phyloP scores from a whole-genome alignment of 2,329 filamentous ascomycete genomes.

The Geosmithia flava region DNA sequence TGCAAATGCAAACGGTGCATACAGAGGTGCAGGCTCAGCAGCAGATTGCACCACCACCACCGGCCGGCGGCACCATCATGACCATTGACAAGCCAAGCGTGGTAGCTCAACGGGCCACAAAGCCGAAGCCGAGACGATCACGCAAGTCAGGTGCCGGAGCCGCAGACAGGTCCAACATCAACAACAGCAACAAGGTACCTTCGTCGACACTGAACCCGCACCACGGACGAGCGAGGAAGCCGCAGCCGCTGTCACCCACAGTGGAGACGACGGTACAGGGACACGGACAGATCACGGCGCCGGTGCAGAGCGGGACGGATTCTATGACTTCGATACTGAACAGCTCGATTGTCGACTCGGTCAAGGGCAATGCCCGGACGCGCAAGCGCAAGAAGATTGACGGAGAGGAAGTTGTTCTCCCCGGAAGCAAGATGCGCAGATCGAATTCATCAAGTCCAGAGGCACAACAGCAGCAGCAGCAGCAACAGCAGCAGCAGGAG shows the following conservation, averaged over 20 bases:
- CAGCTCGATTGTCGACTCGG: conserved; percentile 36
- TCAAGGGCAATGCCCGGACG: conserved; percentile 34
- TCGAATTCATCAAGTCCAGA: background rate
- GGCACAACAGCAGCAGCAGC: background rate
- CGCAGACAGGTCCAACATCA: conserved; percentile 15
- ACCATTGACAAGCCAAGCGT: conserved; percentile 1
- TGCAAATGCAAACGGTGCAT: background rate
- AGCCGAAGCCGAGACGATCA: conserved; percentile 15
- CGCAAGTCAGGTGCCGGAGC: conserved; percentile 27
- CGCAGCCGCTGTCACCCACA: background rate
- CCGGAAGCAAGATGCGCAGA: background rate
- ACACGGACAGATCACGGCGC: background rate
- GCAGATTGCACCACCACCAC: background rate
- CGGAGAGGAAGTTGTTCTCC: conserved; percentile 15
- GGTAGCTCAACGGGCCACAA: conserved; percentile 4
- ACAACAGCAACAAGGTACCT: background rate
- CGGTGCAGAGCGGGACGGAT: background rate
- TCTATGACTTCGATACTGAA: conserved; percentile 30
- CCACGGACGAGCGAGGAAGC: conserved; percentile 16
- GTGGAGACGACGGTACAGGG: background rate
- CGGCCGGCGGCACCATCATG: background rate
- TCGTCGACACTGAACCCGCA: conserved; percentile 21
- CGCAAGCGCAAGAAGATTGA: conserved; percentile 34
- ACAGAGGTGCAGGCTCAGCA: background rate
- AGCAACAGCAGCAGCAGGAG: background rate